A percentile compares a stretch with the other conserved stretches of the same genome.
Evolutionary conservation across 2,329 filamentous ascomycete genomes (phyloP).

Genomic region (Zasmidium angulare): DNA sequence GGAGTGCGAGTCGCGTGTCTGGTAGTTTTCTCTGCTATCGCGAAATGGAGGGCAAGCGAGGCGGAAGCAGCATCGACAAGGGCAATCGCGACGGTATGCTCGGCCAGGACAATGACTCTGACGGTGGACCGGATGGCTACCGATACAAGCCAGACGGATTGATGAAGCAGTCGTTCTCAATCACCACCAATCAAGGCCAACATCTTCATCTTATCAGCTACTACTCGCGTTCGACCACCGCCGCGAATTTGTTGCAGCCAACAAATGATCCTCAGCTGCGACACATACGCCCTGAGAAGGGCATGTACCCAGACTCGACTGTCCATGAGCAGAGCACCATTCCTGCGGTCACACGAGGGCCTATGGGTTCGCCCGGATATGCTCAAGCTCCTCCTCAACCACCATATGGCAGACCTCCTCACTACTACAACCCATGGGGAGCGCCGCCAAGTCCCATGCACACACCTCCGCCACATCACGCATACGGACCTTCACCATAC

Average conservation of each 20-base stretch:
- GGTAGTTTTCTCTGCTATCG: slow-evolving; percentile 96
- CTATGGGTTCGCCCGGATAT: slow-evolving; percentile 60
- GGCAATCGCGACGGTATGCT: slow-evolving; percentile 72
- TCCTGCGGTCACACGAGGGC: slow-evolving; percentile 76
- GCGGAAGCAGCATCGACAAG: slow-evolving; percentile 64
- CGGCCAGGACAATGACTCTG: slow-evolving; percentile 76
- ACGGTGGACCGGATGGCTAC: slow-evolving; percentile 80
- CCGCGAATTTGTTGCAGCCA: slow-evolving; percentile 74
- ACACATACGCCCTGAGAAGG: slow-evolving; percentile 82
- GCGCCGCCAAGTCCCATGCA: slow-evolving; percentile 45
- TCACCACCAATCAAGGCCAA: slow-evolving; percentile 85
- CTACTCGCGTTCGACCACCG: slow-evolving; percentile 77
- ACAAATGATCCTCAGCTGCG: slow-evolving; percentile 76
- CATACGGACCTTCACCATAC: slow-evolving; percentile 33
- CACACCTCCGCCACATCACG: slow-evolving; percentile 37
- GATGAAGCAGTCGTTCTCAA: slow-evolving; percentile 99
- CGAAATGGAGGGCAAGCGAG: slow-evolving; percentile 98
- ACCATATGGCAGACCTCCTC: slow-evolving; percentile 34
- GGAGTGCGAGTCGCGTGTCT: slow-evolving; percentile 95
- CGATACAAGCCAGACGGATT: slow-evolving; percentile 93
- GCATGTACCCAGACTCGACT: slow-evolving; percentile 95
- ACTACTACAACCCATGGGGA: slow-evolving; percentile 42
- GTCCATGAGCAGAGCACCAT: slow-evolving; percentile 80
- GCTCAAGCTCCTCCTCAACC: slow-evolving; percentile 51
- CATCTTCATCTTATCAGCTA: slow-evolving; percentile 98